phyloP scores from a whole-genome alignment of 2,329 filamentous ascomycete species.

The Macroventuria anomochaeta region DNA sequence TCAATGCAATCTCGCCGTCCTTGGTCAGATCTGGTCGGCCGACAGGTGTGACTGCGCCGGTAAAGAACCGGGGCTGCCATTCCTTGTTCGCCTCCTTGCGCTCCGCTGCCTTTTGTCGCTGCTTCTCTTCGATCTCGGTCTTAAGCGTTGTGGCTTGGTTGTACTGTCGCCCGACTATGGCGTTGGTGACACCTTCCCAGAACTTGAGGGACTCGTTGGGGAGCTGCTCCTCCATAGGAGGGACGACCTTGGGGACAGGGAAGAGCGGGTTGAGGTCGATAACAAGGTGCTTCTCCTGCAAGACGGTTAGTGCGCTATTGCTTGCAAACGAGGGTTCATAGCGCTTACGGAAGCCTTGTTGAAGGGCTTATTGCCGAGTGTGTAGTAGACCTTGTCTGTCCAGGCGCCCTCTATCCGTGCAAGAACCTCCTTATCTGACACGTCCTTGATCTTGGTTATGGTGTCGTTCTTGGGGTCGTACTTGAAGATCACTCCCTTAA shows the following conservation, averaged over 20 bases:
- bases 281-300: slow-evolving; percentile 68
- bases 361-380: slow-evolving; percentile 55
- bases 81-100: slow-evolving; percentile 71
- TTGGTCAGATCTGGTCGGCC: slow-evolving; percentile 69
- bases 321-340: background rate
- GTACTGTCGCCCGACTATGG: slow-evolving; percentile 84
- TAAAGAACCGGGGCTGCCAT: slow-evolving; percentile 92
- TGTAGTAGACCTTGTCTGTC: slow-evolving; percentile 74
- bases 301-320: slow-evolving; percentile 14
- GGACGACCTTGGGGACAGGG: slow-evolving; percentile 79
- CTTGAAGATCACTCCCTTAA: slow-evolving; percentile 88
- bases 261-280: slow-evolving; percentile 86
- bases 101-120: slow-evolving; percentile 83
- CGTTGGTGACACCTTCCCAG: slow-evolving; percentile 86
- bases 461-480: slow-evolving; percentile 88
- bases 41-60: slow-evolving; percentile 62
- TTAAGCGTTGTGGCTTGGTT: slow-evolving; percentile 84
- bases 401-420: slow-evolving; percentile 84
- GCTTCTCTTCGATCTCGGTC: slow-evolving; percentile 87
- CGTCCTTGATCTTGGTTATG: slow-evolving; percentile 80
- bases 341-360: slow-evolving; percentile 62
- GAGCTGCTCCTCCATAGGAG: slow-evolving; percentile 78
- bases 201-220: slow-evolving; percentile 88
- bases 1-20: slow-evolving; percentile 65
- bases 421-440: slow-evolving; percentile 83